phyloP scores from a whole-genome alignment of 2,329 filamentous ascomycete species.

The Graphiopsis chlorocephala region DNA sequence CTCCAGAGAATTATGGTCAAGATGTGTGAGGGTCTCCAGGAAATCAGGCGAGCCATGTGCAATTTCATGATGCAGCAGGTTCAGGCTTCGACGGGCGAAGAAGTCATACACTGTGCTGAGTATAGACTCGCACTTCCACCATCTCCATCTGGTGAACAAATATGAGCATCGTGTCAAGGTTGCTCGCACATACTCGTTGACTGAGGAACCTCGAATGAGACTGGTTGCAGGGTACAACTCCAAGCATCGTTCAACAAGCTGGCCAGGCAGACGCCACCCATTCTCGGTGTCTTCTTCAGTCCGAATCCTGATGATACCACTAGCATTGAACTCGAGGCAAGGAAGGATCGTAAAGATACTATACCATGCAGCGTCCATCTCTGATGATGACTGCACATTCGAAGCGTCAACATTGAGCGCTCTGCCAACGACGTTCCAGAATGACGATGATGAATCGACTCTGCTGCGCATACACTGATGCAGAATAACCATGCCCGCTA shows the following conservation, averaged over 20 bases:
- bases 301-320: conserved; percentile 46
- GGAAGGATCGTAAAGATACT: conserved; percentile 54
- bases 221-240: conserved; percentile 46
- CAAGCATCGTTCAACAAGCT: conserved; percentile 48
- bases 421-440: conserved; percentile 46
- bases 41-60: conserved; percentile 52
- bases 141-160: conserved; percentile 56
- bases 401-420: conserved; percentile 28
- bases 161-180: conserved; percentile 53
- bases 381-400: conserved; percentile 28
- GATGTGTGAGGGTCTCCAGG: conserved; percentile 46
- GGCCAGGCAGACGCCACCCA: conserved; percentile 51
- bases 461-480: conserved; percentile 41
- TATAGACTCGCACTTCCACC: conserved; percentile 54
- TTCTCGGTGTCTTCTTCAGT: conserved; percentile 38
- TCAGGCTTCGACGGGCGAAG: conserved; percentile 54
- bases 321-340: conserved; percentile 50
- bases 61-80: conserved; percentile 52
- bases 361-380: conserved; percentile 40
- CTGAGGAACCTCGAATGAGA: conserved; percentile 40
- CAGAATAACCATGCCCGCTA: conserved; percentile 49
- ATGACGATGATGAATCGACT: conserved; percentile 32
- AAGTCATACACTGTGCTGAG: conserved; percentile 58
- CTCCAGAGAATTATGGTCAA: conserved; percentile 39
- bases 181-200: conserved; percentile 55